Conservation (phyloP, 192 early-diverging fungal genomes). For the Dissophora globulifera region DNA sequence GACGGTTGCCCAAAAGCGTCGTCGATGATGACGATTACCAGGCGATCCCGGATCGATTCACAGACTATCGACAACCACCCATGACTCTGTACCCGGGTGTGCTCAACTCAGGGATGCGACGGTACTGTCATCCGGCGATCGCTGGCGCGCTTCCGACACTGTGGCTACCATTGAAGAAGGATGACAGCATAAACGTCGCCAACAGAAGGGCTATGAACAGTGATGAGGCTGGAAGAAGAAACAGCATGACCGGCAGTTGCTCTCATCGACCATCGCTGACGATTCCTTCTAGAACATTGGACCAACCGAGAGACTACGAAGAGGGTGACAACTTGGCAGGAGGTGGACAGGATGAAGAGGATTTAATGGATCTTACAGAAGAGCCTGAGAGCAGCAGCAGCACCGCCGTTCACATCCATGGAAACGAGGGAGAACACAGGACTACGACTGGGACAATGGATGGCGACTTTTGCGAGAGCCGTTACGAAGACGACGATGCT, state of each 20-base stretch:
- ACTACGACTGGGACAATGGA: background rate
- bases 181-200: background rate
- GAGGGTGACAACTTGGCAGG: constrained; percentile 46
- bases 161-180: constrained; percentile 74
- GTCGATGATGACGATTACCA: constrained; percentile 73
- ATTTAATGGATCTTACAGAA: background rate
- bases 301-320: constrained; percentile 18
- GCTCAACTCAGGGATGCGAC: constrained; percentile 75
- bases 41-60: constrained; percentile 70
- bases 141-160: constrained; percentile 72
- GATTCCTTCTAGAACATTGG: background rate
- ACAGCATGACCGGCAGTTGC: background rate
- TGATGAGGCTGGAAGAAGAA: too few species aligned
- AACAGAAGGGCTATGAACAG: too few species aligned
- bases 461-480: too few species aligned
- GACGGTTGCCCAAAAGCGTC: constrained; percentile 24
- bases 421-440: background rate
- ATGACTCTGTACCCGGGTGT: constrained; percentile 77
- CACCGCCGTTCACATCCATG: background rate
- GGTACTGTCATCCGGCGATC: constrained; percentile 75
- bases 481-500: background rate
- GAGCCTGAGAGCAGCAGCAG: background rate
- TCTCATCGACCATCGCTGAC: background rate
- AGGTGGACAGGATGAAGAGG: constrained; percentile 35
- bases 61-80: constrained; percentile 79